phyloP scores from a whole-genome alignment of 768 basidiomycete genomes.

The Suillus plorans region DNA sequence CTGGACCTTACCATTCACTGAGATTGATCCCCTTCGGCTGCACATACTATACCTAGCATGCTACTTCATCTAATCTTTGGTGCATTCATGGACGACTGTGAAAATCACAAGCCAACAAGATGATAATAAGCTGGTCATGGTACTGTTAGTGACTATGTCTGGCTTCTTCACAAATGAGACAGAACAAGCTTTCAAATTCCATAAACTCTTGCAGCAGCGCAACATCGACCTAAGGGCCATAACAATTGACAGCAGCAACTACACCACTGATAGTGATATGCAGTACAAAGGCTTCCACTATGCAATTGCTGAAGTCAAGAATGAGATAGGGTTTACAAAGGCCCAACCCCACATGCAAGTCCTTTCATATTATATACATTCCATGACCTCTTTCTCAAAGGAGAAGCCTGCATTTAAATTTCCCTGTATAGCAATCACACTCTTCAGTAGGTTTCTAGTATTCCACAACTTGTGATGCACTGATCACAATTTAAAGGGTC shows the following conservation, averaged over 20 bases:
- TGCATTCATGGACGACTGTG: neutral
- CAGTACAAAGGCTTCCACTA: too few species aligned
- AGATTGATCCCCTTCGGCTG: neutral
- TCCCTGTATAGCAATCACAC: neutral
- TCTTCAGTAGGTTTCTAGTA: neutral
- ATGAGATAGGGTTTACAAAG: neutral
- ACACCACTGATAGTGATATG: too few species aligned
- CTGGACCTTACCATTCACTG: neutral
- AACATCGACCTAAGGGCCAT: neutral
- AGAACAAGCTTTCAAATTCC: neutral
- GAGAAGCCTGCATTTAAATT: neutral
- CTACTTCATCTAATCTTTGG: neutral
- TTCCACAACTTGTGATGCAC: neutral
- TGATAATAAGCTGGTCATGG: neutral
- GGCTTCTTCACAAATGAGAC: neutral
- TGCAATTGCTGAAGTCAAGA: neutral
- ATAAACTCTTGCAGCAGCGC: neutral
- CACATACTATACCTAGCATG: neutral
- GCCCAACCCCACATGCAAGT: neutral
- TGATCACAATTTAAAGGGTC: conserved; percentile 12
- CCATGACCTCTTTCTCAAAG: neutral
- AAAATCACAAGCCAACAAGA: neutral
- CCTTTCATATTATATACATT: neutral
- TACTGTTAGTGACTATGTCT: neutral
- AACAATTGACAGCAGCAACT: neutral